A percentile compares a stretch with the other conserved stretches of the same genome.
Conservation (phyloP, 2,329 filamentous ascomycete species). For the Fusarium nurragi region DNA sequence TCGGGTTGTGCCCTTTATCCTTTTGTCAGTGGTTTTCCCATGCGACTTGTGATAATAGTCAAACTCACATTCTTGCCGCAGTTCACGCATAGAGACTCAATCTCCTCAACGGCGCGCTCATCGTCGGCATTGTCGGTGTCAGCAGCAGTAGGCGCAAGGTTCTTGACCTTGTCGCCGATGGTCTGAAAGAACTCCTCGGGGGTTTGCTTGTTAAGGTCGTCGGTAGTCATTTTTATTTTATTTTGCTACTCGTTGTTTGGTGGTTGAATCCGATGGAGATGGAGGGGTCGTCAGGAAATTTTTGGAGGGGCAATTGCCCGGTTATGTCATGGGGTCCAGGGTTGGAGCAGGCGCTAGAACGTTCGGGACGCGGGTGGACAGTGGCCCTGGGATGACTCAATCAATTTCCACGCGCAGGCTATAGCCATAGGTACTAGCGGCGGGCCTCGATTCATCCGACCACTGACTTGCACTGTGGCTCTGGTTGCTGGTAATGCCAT, state of each 20-base stretch:
- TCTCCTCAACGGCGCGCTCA: slow-evolving; percentile 70
- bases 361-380: slow-evolving; percentile 30
- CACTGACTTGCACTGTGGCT: not conserved
- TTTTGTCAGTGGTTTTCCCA: slow-evolving; percentile 26
- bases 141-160: slow-evolving; percentile 55
- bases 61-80: slow-evolving; percentile 76
- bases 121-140: slow-evolving; percentile 51
- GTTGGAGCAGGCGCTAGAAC: slow-evolving; percentile 40
- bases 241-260: slow-evolving; percentile 29
- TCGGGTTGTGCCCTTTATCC: slow-evolving; percentile 76
- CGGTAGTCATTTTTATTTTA: slow-evolving; percentile 53
- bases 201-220: slow-evolving; percentile 53
- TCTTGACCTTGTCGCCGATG: slow-evolving; percentile 69
- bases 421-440: not conserved
- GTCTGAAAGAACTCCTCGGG: slow-evolving; percentile 67
- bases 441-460: slow-evolving; percentile 25
- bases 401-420: not conserved
- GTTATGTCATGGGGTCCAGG: slow-evolving; percentile 46
- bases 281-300: slow-evolving; percentile 45
- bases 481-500: not conserved
- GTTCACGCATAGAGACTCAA: slow-evolving; percentile 87
- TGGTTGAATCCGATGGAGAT: slow-evolving; percentile 29
- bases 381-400: slow-evolving; percentile 23
- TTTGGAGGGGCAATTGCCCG: slow-evolving; percentile 46
- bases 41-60: not conserved